Base-by-base conservation (phyloP, 2,329 filamentous ascomycete genomes). In the Pseudogymnoascus sp. region DNA sequence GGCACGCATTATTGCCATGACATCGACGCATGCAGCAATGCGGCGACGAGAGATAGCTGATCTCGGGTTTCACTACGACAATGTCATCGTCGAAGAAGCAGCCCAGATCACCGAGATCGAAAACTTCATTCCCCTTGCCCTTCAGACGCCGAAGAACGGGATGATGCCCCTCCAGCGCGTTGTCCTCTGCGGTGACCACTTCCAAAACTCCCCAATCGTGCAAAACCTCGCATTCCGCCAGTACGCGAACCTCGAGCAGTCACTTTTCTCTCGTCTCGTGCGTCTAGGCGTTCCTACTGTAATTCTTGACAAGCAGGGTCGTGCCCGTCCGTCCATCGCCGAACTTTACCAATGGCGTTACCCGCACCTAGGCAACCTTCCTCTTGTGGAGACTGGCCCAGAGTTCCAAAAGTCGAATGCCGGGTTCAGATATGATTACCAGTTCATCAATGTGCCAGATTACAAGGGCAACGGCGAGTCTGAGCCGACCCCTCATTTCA, bases 1-100 rank as follows among this genome's bases (percentile, higher is more conserved):
- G 76, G 96, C 96, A n/a, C 88, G 95, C 37, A 95, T 99, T 66
- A 88, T 99, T 67, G 96, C 95, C 64, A 99, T 99, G 96, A 99
- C 95, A 17, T 96, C 93, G 3, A 99, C 96, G 0, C 95, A 99
- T 75, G 96, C 95, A 4, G 95, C 95, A 1, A 99, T 99, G 83
- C 87, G 92, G 65, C 83, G 93, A 66, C 87, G 91, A 67, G 93
- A 97, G 71, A 97, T 99, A 70, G 89, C 91, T 0, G 83, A 85
- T 15, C 82, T 97, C n/a, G 93, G 93, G 15, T 99, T 99, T 77
- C 91, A 91, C 69, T 99, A 99, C 71, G 93, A 97, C 78, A 99
- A 96, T 67, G 89, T 99, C 11, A 83, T 99, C 62, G 97, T 99
- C 90, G 95, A 99, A 78, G 95, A 99, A 80, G 93, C 95, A 4